Percentiles rank a stretch among this genome's conserved stretches.
These are phyloP conservation scores for Pestalotiopsis sp. DNA, from an alignment of 2,329 filamentous ascomycete genomes.

Conservation along the genomic window DNA sequence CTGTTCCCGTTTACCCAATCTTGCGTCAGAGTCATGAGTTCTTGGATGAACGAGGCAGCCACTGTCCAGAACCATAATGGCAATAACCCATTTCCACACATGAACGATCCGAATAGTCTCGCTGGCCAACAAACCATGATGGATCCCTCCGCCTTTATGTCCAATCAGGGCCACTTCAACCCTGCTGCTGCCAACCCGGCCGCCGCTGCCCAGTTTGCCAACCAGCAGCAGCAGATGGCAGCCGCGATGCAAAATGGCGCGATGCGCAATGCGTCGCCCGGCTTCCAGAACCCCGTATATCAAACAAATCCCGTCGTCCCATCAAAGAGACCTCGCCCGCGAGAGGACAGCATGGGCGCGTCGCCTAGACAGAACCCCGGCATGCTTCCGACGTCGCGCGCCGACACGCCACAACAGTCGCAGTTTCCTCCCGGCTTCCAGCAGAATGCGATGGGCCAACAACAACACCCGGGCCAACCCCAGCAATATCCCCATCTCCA, in stretches of 20 bases:
- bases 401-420: slow-evolving; percentile 86
- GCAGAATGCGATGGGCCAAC: slow-evolving; percentile 61
- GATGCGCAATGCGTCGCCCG: slow-evolving; percentile 80
- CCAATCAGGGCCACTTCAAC: slow-evolving; percentile 61
- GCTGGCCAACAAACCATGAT: slow-evolving; percentile 52
- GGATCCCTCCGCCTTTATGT: slow-evolving; percentile 67
- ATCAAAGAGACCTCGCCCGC: slow-evolving; percentile 80
- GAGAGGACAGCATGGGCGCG: slow-evolving; percentile 81
- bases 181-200: slow-evolving; percentile 29
- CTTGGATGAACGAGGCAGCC: slow-evolving; percentile 70
- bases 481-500: slow-evolving; percentile 81
- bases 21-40: slow-evolving; percentile 61
- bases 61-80: slow-evolving; percentile 70
- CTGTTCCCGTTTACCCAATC: slow-evolving; percentile 14
- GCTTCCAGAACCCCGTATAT: slow-evolving; percentile 77
- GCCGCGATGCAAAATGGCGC: slow-evolving; percentile 75
- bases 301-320: slow-evolving; percentile 85
- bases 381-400: slow-evolving; percentile 80
- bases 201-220: slow-evolving; percentile 53
- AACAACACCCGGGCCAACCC: slow-evolving; percentile 64
- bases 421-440: slow-evolving; percentile 69
- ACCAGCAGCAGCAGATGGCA: slow-evolving; percentile 59
- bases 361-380: slow-evolving; percentile 77
- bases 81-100: slow-evolving; percentile 67
- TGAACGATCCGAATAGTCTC: slow-evolving; percentile 60